These are phyloP conservation scores for Populus davidiana DNA, from an alignment of 345 rosid genomes.

Conservation along the genomic window DNA sequence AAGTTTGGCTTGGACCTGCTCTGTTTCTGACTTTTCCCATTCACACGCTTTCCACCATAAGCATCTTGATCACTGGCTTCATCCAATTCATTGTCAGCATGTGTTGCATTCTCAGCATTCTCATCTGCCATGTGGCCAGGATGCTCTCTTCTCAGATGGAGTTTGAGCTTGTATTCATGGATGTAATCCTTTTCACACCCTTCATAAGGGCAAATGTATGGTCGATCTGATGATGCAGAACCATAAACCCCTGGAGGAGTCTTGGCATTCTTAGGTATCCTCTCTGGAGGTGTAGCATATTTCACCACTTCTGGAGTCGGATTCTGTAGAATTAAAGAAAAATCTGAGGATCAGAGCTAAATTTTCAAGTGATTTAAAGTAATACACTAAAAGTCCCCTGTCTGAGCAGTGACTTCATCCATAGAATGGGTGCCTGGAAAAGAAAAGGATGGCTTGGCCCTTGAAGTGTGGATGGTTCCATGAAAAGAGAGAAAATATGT, in stretches of 20 bases:
- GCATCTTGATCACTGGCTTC: constrained; percentile 85
- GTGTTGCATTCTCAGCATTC: constrained; percentile 52
- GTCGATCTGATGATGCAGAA: constrained; percentile 75
- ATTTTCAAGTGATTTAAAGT: neutral
- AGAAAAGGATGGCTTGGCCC: too few relatives aligned
- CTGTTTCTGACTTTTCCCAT: constrained; percentile 59
- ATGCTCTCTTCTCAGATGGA: constrained; percentile 90
- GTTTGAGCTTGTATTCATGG: constrained; percentile 97
- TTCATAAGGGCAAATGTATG: constrained; percentile 86
- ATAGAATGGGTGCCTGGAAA: too few relatives aligned
- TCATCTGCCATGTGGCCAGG: constrained; percentile 76
- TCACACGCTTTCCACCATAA: constrained; percentile 51
- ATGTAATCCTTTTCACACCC: constrained; percentile 92
- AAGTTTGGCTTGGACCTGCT: constrained; percentile 58
- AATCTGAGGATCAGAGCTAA: constrained; percentile 5
- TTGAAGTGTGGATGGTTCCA: neutral
- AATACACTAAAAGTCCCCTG: neutral
- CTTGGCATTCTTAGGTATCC: constrained; percentile 52
- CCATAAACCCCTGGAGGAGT: constrained; percentile 53
- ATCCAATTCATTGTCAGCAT: constrained; percentile 65
- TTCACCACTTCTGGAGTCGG: constrained; percentile 50
- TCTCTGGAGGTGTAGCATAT: constrained; percentile 69
- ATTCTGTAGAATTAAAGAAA: constrained; percentile 39
- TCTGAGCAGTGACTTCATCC: too few relatives aligned
- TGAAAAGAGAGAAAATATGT: neutral